Conservation (phyloP, 768 basidiomycete species). For the Agaricus blazei region DNA sequence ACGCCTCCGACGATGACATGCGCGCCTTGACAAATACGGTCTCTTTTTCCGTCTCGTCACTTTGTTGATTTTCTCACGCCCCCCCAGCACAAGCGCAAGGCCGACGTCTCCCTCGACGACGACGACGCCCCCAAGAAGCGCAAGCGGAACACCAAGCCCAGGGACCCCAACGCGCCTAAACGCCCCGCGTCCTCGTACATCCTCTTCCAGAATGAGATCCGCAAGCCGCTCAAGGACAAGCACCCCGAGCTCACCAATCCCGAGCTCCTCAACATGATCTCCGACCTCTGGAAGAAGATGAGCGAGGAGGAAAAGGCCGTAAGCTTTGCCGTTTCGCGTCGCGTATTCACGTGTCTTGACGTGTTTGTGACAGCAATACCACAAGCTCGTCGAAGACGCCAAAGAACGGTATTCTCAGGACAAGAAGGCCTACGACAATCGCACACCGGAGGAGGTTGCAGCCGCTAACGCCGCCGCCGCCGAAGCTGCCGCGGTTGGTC, state of each 20-base stretch:
- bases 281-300: constrained; percentile 71
- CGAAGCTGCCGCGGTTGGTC: constrained; percentile 33
- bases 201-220: constrained; percentile 89
- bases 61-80: constrained; percentile 1
- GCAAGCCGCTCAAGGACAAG: constrained; percentile 62
- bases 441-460: constrained; percentile 42
- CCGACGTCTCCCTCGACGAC: constrained; percentile 30
- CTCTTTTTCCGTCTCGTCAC: not conserved
- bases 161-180: constrained; percentile 93
- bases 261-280: constrained; percentile 69
- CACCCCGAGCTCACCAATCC: constrained; percentile 62
- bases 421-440: constrained; percentile 61
- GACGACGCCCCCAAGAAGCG: constrained; percentile 44
- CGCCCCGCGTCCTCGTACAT: constrained; percentile 91
- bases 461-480: constrained; percentile 40
- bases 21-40: not conserved
- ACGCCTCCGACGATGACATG: constrained; percentile 11
- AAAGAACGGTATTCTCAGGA: constrained; percentile 61
- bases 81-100: constrained; percentile 51
- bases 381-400: constrained; percentile 45
- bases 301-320: constrained; percentile 70
- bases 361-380: constrained; percentile 42
- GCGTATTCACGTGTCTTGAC: constrained; percentile 2
- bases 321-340: constrained; percentile 24
- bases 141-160: constrained; percentile 60